Evolutionary conservation across 768 basidiomycete genomes (phyloP), one percentile per base, ranked within the genome.

Genomic region (Rhodotorula babjevae): DNA sequence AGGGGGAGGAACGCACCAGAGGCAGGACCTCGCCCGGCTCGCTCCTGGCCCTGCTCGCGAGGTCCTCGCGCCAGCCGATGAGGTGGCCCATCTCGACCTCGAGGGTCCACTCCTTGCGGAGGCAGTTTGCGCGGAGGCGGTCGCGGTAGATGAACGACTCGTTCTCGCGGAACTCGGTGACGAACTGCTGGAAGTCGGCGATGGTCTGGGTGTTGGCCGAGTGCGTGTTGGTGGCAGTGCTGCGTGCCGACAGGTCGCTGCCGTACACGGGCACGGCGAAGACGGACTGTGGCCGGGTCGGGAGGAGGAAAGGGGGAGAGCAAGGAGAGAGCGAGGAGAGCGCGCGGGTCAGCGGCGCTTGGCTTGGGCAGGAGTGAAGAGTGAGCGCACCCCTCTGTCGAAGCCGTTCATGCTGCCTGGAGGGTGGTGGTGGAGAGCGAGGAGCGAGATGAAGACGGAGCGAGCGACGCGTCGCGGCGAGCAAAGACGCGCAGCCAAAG

Each of bases 1-100:
- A 33, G 33, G 40, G 46, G 29, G 60, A 9, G 44, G 25, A 44
- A 83, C 87, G 73, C 70, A 96, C 94, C 76, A 94, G 81, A 60
- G 93, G 93, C 64, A 98, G 82, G 52, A 93, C 86, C 74, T 97
- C 96, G 11, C 89, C 88, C 27, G 96, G 96, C 77, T 85, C 84
- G 75, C 92, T 90, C 81, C 96, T 92, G 66, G 97, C 88, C 31
- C 87, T 87, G 80, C 94, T 91, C 3, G 92, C 93, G 49, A 99
- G 84, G 79, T 95, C 93, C 78, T 97, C 94, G 77, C 96, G 93
- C 84, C 89, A 98, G 42, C 93, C 83, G 57, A 81, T 80, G 67
- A 85, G 73, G 72, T 84, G 82, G 73, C 88, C 83, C 77, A 95
- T 84, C 82, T 97, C 89, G 72, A 97, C 87, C 81, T 96, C 87